A percentile compares a stretch with the other conserved stretches of the same genome.
phyloP scores from a whole-genome alignment of 306 rosid species.

The Acmispon strigosus region DNA sequence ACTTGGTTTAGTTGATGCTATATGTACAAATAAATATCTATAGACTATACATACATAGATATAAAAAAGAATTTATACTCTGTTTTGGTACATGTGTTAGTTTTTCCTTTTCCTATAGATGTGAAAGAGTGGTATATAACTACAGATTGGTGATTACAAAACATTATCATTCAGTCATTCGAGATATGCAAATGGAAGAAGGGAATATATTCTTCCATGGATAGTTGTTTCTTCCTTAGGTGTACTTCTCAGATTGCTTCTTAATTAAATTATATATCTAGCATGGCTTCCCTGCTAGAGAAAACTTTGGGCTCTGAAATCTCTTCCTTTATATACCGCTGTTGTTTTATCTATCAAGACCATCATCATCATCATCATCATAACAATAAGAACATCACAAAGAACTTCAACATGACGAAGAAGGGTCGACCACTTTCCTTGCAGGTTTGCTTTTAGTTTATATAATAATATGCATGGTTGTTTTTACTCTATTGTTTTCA shows the following conservation, averaged over 20 bases:
- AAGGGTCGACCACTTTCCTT: slow-evolving; percentile 75
- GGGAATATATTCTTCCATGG: slow-evolving; percentile 77
- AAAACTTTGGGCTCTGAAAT: slow-evolving; percentile 46
- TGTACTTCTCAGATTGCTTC: slow-evolving; percentile 22
- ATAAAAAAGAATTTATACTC: slow-evolving; percentile 28
- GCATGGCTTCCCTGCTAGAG: slow-evolving; percentile 52
- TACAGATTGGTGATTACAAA: slow-evolving; percentile 24
- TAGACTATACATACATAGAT: slow-evolving; percentile 9
- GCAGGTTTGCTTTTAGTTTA: slow-evolving; percentile 45
- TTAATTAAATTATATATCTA: not conserved
- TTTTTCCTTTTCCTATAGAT: not conserved
- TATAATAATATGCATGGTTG: too few species aligned
- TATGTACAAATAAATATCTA: slow-evolving; percentile 22
- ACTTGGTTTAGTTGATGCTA: slow-evolving; percentile 31
- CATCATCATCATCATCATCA: not conserved
- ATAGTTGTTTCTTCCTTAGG: slow-evolving; percentile 20
- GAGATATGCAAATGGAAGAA: slow-evolving; percentile 33
- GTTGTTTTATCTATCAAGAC: slow-evolving; percentile 27
- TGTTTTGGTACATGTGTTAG: not conserved
- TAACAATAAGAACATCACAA: slow-evolving; percentile 6
- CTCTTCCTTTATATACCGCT: slow-evolving; percentile 37
- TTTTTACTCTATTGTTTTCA: too few species aligned
- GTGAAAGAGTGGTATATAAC: not conserved
- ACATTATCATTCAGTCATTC: slow-evolving; percentile 7
- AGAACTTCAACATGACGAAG: slow-evolving; percentile 61